phyloP scores from a whole-genome alignment of 495 filamentous ascomycete species.

The Podospora comata region DNA sequence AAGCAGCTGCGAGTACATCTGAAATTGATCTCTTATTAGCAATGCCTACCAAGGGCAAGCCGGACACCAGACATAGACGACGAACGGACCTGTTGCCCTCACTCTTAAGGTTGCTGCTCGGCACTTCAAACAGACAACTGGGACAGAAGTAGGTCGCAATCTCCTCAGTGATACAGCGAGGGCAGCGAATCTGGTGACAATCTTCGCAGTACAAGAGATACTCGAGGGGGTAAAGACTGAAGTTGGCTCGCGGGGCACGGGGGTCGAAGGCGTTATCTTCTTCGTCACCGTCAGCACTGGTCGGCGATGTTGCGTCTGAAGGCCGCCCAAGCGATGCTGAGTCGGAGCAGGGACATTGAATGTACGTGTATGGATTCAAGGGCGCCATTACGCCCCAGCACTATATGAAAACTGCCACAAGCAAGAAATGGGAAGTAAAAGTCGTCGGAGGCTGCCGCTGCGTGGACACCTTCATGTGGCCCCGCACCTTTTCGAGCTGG shows the following conservation, averaged over 20 bases:
- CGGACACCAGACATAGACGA: neutral
- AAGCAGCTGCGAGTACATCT: conserved; percentile 95
- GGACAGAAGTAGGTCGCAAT: conserved; percentile 93
- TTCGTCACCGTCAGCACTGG: conserved; percentile 55
- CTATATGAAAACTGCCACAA: neutral
- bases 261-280: conserved; percentile 86
- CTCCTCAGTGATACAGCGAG: conserved; percentile 86
- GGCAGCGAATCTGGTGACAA: conserved; percentile 92
- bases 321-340: conserved; percentile 43
- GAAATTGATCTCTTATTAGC: conserved; percentile 7
- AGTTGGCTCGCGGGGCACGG: conserved; percentile 75
- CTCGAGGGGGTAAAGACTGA: conserved; percentile 88
- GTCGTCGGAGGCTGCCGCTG: neutral
- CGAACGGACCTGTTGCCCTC: conserved; percentile 82
- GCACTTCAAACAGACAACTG: conserved; percentile 93
- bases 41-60: conserved; percentile 1
- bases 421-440: neutral
- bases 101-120: conserved; percentile 80
- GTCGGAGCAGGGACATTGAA: conserved; percentile 88
- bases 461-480: neutral
- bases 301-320: conserved; percentile 36
- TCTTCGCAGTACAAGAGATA: conserved; percentile 94
- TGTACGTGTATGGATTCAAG: conserved; percentile 82
- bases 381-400: conserved; percentile 56
- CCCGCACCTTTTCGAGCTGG: no score